Evolutionary conservation across 2,329 filamentous ascomycete species (phyloP).

Genomic region (Fusarium albosuccineum): DNA sequence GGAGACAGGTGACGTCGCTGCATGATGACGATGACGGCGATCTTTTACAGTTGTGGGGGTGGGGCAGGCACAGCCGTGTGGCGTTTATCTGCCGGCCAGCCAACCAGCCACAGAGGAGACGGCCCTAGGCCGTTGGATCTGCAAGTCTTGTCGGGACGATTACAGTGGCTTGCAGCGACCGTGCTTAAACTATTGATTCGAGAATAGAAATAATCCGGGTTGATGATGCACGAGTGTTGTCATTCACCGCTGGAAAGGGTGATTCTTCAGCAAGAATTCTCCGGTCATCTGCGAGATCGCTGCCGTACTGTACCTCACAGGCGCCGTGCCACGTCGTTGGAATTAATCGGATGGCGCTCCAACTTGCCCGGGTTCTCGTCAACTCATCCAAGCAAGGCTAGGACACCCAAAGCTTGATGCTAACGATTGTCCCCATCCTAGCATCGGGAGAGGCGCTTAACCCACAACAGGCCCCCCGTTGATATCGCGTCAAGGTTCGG

Average conservation of each 20-base stretch:
- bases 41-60: conserved; percentile 33
- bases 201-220: conserved; percentile 1
- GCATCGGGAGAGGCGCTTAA: not conserved
- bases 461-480: not conserved
- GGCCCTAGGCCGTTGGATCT: not conserved
- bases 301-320: not conserved
- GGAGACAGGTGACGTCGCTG: conserved; percentile 39
- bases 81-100: not conserved
- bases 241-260: not conserved
- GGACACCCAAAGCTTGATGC: too few species aligned
- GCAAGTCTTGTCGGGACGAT: not conserved
- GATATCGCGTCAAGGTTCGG: conserved; percentile 12
- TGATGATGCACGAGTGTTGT: conserved; percentile 13
- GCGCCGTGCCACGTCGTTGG: conserved; percentile 17
- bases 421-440: too few species aligned
- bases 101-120: conserved; percentile 5
- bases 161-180: conserved; percentile 18
- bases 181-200: conserved; percentile 19
- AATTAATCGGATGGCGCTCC: not conserved
- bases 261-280: not conserved
- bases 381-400: not conserved
- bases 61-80: conserved; percentile 27
- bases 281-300: conserved; percentile 3
- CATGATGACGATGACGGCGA: conserved; percentile 42
- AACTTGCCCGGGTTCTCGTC: not conserved